These are phyloP conservation scores for Sporothrix humicola DNA, from an alignment of 2,329 filamentous ascomycete genomes.

Conservation along the genomic window DNA sequence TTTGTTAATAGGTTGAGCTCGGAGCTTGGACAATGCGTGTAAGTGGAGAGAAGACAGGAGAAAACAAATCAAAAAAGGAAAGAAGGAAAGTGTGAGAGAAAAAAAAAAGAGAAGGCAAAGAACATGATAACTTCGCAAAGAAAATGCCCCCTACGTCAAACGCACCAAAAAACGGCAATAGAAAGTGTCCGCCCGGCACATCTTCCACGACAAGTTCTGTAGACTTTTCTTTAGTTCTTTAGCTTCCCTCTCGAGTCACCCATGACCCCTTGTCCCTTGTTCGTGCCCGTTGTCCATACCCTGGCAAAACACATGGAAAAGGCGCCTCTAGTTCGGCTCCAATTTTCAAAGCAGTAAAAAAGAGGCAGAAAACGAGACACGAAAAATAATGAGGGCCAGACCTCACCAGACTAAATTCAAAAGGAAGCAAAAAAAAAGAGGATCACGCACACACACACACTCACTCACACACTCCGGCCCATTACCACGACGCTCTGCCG, in stretches of 20 bases:
- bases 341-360: background rate
- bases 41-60: background rate
- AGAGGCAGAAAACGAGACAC: no score
- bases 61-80: background rate
- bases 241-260: background rate
- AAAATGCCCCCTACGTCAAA: background rate
- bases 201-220: background rate
- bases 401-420: background rate
- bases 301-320: background rate
- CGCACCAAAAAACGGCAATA: background rate
- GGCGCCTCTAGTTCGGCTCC: background rate
- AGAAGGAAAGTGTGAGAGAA: background rate
- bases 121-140: background rate
- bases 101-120: background rate
- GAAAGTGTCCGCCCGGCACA: background rate
- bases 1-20: background rate
- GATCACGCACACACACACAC: background rate
- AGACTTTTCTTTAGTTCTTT: no score
- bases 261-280: background rate
- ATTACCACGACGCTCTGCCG: background rate
- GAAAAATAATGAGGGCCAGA: background rate
- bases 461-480: background rate
- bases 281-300: background rate
- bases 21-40: conserved; percentile 2
- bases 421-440: background rate